Conservation (phyloP, 192 early-diverging fungal species). For the Radiomyces spectabilis region DNA sequence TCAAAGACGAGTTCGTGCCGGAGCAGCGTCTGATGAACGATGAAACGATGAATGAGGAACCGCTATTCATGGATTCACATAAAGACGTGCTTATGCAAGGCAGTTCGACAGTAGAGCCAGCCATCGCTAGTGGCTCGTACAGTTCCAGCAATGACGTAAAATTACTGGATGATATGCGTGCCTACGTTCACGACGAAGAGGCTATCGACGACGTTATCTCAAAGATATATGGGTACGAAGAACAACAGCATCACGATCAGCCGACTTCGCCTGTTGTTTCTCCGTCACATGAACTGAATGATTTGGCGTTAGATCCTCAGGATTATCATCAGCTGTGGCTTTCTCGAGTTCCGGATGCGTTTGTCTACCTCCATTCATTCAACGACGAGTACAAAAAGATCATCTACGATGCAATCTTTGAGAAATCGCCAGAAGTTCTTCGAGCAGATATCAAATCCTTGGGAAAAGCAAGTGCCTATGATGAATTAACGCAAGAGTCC, state of each 20-base stretch:
- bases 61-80: too few species aligned
- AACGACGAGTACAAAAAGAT: constrained; percentile 31
- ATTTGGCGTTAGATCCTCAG: background rate
- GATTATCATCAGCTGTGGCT: constrained; percentile 3
- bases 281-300: constrained; percentile 27
- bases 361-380: constrained; percentile 18
- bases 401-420: constrained; percentile 28
- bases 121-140: too few species aligned
- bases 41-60: too few species aligned
- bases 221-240: too few species aligned
- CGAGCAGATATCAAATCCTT: constrained; percentile 17
- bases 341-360: constrained; percentile 13
- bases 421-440: constrained; percentile 22
- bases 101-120: too few species aligned
- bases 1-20: too few species aligned
- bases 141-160: too few species aligned
- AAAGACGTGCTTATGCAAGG: too few species aligned
- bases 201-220: constrained; percentile 34
- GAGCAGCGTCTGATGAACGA: too few species aligned
- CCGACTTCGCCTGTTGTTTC: too few species aligned
- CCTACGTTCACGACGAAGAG: constrained; percentile 44
- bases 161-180: constrained; percentile 29
- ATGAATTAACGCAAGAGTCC: constrained; percentile 22
- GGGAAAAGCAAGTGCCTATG: constrained; percentile 30
- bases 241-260: too few species aligned